phyloP scores from a whole-genome alignment of 768 basidiomycete genomes.

The Hypsizygus marmoreus region DNA sequence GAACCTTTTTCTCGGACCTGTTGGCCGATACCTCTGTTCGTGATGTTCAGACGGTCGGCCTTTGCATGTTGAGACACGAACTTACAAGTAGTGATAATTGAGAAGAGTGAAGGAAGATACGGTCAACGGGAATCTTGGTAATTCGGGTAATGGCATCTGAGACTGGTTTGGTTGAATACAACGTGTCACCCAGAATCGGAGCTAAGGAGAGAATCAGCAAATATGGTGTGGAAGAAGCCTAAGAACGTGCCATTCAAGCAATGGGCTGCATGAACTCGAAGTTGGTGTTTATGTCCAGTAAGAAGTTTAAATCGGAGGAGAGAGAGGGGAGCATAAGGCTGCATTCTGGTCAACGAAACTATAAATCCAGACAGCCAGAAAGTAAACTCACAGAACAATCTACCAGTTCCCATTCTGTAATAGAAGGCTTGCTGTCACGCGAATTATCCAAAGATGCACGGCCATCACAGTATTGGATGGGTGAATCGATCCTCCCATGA shows the following conservation, averaged over 20 bases:
- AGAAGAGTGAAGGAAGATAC: conserved; percentile 64
- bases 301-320: conserved; percentile 56
- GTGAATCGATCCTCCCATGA: conserved; percentile 43
- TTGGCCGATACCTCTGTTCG: conserved; percentile 48
- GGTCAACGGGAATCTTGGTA: conserved; percentile 40
- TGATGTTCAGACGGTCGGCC: conserved; percentile 1
- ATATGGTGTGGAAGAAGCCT: conserved; percentile 1
- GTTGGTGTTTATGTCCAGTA: conserved; percentile 72
- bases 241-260: conserved; percentile 44
- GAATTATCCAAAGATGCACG: conserved; percentile 38
- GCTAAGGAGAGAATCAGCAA: conserved; percentile 35
- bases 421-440: conserved; percentile 34
- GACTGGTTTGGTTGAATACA: conserved; percentile 44
- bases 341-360: conserved; percentile 6
- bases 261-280: conserved; percentile 64
- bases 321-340: conserved; percentile 49
- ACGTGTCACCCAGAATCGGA: conserved; percentile 64
- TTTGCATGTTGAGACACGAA: conserved; percentile 2
- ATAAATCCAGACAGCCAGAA: not conserved
- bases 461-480: conserved; percentile 48
- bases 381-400: conserved; percentile 56
- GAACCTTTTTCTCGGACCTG: conserved; percentile 48
- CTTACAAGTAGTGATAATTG: conserved; percentile 58
- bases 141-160: conserved; percentile 23
- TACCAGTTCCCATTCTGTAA: conserved; percentile 61